Evolutionary conservation across 2,329 filamentous ascomycete species (phyloP), one percentile per base, ranked within the genome.

Genomic region (Phyllosticta ampelicida): DNA sequence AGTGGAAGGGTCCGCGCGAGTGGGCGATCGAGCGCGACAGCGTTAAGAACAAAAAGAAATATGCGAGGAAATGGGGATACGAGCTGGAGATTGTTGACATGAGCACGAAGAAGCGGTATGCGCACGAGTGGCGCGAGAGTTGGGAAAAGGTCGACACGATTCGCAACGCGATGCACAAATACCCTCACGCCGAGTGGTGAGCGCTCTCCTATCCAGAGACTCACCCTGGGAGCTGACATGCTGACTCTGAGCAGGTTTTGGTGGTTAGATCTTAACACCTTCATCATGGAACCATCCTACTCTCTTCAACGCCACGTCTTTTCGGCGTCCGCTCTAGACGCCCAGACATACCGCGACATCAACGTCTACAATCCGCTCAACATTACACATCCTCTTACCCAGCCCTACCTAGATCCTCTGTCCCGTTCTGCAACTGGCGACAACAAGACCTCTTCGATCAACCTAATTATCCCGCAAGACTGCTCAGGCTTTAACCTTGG

Each of bases 141-240:
- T 99, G 94, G 94, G 94, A 99, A 75, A 99, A 97, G 78, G 91
- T 96, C 61, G 94, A 99, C 71, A 90, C 90, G 49, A 84, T 99
- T 66, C 85, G 92, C 61, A 88, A 89, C 61, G 85, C 87, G 51
- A 86, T 99, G 80, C 83, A 85, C 70, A 96, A 96, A 72, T 96
- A 97, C 69, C 94, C 94, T 26, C 81, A 95, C 63, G 94, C 92
- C 30, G 92, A 99, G 77, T 99, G 94, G 94, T 96, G 78, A 73
- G 85, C 74, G 21, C 18, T 23, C 48, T 56, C 36, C 8, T 3
- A 13, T 26, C 6, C 18, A 10, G 9, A 1, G 13, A 21, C 8
- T 30, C 10, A 4, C 19, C n/a, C n/a, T n/a, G n/a, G 18, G 19
- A 29, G 8, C 18, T 19, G 20, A n/a, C 29, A 21, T 26, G 50